Evolutionary conservation across 441 rosid genomes (phyloP).

Genomic region (Populus trichocarpa): DNA sequence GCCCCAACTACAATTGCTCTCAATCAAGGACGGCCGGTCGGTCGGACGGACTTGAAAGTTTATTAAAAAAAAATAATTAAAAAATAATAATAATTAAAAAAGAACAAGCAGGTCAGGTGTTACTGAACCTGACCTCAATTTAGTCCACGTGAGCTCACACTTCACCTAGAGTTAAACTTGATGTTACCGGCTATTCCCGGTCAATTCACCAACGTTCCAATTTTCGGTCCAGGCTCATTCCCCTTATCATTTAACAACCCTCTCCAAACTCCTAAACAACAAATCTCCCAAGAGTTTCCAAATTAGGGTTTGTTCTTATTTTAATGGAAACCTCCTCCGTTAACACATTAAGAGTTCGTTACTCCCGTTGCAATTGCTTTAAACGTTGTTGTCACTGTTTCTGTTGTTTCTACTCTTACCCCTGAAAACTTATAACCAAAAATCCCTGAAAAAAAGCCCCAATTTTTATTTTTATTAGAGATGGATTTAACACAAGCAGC

Average conservation of each 20-base stretch:
- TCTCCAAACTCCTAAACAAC: not conserved
- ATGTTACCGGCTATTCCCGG: slow-evolving; percentile 20
- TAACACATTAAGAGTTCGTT: slow-evolving; percentile 23
- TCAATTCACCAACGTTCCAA: not conserved
- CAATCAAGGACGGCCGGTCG: not conserved
- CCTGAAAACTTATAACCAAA: not conserved
- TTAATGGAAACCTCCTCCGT: slow-evolving; percentile 25
- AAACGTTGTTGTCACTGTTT: slow-evolving; percentile 45
- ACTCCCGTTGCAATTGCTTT: slow-evolving; percentile 27
- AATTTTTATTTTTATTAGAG: not conserved
- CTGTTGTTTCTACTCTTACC: slow-evolving; percentile 38
- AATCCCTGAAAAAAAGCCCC: not conserved
- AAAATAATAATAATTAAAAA: no score
- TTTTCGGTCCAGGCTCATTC: slow-evolving; percentile 47
- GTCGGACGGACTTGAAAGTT: not conserved
- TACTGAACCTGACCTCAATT: not conserved
- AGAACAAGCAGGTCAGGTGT: not conserved
- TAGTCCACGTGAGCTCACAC: not conserved
- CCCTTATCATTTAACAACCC: not conserved
- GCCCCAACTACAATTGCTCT: not conserved
- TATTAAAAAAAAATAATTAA: not conserved
- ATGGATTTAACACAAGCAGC: slow-evolving; percentile 61
- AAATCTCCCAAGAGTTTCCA: not conserved
- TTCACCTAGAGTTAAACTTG: not conserved
- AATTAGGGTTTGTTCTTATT: not conserved